Evolutionary conservation across 1,284 basidiomycete genomes (phyloP).

Genomic region (Clitocybe nebularis): DNA sequence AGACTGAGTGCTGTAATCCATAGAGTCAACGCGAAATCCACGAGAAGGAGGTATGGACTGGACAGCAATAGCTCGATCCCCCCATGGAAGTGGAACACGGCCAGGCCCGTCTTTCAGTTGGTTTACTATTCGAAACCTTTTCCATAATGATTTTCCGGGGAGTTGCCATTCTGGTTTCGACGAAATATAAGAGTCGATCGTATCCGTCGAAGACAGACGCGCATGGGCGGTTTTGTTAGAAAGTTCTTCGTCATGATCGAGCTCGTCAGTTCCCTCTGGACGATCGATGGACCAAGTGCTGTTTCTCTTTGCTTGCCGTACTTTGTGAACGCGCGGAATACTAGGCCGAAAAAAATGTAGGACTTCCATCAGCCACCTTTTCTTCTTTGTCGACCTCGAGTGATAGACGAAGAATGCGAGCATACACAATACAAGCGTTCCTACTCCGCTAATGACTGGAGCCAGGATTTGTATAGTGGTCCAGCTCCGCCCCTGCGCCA

Average conservation of each 20-base stretch:
- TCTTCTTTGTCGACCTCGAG: neutral
- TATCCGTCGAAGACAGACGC: constrained; percentile 3
- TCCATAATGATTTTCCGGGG: constrained; percentile 6
- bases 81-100: constrained; percentile 13
- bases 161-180: constrained; percentile 4
- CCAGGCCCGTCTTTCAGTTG: constrained; percentile 13
- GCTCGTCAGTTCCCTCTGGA: constrained; percentile 5
- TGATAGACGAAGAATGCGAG: constrained; percentile 19
- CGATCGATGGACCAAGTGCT: constrained; percentile 13
- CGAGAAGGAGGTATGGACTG: constrained; percentile 5
- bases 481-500: constrained; percentile 21
- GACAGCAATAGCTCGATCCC: constrained; percentile 10
- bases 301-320: constrained; percentile 3
- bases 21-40: constrained; percentile 17
- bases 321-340: constrained; percentile 5
- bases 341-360: neutral
- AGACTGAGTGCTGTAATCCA: constrained; percentile 9
- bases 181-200: neutral
- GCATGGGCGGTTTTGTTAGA: neutral
- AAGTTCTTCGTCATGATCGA: neutral
- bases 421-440: constrained; percentile 21
- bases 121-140: constrained; percentile 10
- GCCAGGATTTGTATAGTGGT: constrained; percentile 28
- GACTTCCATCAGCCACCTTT: neutral
- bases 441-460: constrained; percentile 27